phyloP scores from a whole-genome alignment of 768 basidiomycete species.

The Trametes sanguinea region DNA sequence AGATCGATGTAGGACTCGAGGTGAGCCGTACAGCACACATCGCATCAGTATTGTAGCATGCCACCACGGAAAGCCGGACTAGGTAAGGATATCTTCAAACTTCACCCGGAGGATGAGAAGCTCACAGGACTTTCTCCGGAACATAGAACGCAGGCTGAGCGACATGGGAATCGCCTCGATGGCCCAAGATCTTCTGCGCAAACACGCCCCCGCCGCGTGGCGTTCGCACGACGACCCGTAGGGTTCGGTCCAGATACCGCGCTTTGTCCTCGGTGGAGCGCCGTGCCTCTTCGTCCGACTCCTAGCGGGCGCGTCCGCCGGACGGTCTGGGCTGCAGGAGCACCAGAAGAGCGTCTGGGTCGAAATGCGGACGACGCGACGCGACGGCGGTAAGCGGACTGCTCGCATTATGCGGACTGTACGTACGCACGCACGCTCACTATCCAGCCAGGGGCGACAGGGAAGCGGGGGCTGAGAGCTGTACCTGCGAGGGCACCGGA shows the following conservation, averaged over 20 bases:
- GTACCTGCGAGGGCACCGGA: not conserved
- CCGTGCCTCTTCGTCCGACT: not conserved
- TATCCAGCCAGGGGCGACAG: slow-evolving; percentile 7
- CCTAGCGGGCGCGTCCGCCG: not conserved
- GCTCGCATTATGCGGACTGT: slow-evolving; percentile 13
- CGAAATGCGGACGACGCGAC: not conserved
- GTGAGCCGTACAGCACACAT: not conserved
- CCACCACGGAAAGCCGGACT: too few relatives aligned
- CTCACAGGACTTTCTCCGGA: slow-evolving; percentile 17
- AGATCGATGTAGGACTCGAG: not conserved
- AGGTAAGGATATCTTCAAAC: slow-evolving; percentile 2
- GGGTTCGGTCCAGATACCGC: not conserved
- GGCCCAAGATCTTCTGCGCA: slow-evolving; percentile 11
- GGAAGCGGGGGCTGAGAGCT: not conserved
- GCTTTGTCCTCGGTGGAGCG: slow-evolving; percentile 15
- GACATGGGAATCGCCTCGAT: slow-evolving; percentile 13
- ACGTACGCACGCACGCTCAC: slow-evolving; percentile 16
- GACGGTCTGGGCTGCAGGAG: slow-evolving; percentile 22
- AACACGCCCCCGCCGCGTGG: slow-evolving; percentile 29
- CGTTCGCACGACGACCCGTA: slow-evolving; percentile 12
- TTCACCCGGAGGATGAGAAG: slow-evolving; percentile 15
- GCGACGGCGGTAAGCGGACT: slow-evolving; percentile 11
- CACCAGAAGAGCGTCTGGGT: slow-evolving; percentile 2
- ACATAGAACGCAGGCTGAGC: slow-evolving; percentile 8
- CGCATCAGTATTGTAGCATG: not conserved